A percentile compares a stretch with the other conserved stretches of the same genome.
Conservation (phyloP, 164 flowering plant species). For the Liriodendron chinense region DNA sequence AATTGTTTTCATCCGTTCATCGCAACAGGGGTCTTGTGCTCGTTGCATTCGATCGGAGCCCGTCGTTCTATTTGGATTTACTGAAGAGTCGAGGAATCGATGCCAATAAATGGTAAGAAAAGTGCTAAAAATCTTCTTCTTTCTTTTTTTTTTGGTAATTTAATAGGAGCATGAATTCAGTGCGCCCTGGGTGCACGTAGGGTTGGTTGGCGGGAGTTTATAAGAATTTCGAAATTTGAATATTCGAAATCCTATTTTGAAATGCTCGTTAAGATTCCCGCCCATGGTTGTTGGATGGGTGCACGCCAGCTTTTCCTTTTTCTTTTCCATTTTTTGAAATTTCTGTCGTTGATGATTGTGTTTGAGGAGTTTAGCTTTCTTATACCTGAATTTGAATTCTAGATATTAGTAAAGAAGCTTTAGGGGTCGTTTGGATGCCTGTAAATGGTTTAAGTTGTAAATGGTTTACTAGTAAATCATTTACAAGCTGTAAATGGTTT, state of each 20-base stretch:
- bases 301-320: not conserved
- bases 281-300: not conserved
- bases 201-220: not conserved
- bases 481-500: too few relatives aligned
- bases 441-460: too few relatives aligned
- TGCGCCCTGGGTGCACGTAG: not conserved
- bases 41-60: constrained; percentile 60
- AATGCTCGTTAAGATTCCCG: too few relatives aligned
- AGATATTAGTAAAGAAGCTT: too few relatives aligned
- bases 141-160: not conserved
- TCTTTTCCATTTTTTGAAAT: not conserved
- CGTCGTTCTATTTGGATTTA: constrained; percentile 55
- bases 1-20: not conserved
- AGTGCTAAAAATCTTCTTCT: not conserved
- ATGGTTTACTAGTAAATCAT: too few relatives aligned
- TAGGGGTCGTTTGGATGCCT: too few relatives aligned
- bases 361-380: too few relatives aligned
- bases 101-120: constrained; percentile 40
- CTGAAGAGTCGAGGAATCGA: constrained; percentile 52
- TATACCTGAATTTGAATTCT: too few relatives aligned
- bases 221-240: not conserved
- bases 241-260: not conserved
- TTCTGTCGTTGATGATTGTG: not conserved
- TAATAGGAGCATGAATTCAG: too few relatives aligned
- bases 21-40: constrained; percentile 64